These are phyloP conservation scores for Thraustochytrium sp. DNA, from an alignment of 352 stramenopile species.

Conservation along the genomic window DNA sequence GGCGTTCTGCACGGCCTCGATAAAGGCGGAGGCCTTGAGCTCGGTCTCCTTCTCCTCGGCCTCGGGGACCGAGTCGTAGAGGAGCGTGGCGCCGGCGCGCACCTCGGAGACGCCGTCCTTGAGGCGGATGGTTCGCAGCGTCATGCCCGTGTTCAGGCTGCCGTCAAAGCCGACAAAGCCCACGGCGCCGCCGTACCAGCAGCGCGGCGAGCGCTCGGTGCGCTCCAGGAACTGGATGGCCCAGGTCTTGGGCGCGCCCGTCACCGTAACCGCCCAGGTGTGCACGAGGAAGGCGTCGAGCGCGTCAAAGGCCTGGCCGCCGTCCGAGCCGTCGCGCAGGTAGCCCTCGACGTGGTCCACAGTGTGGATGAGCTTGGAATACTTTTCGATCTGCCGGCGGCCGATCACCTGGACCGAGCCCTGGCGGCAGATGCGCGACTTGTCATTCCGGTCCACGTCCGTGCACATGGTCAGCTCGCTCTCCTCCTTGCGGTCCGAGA, in stretches of 20 bases:
- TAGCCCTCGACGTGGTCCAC: slow-evolving; percentile 81
- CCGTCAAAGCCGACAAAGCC: slow-evolving; percentile 77
- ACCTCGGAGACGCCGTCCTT: slow-evolving; percentile 58
- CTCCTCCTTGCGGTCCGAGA: slow-evolving; percentile 77
- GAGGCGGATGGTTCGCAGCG: slow-evolving; percentile 70
- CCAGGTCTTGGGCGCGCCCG: slow-evolving; percentile 79
- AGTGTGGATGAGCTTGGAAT: slow-evolving; percentile 77
- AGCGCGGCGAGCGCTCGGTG: slow-evolving; percentile 60
- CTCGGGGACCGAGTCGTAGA: slow-evolving; percentile 69
- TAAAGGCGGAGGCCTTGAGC: slow-evolving; percentile 75
- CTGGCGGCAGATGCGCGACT: slow-evolving; percentile 69
- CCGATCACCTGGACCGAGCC: slow-evolving; percentile 77
- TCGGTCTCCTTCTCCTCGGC: slow-evolving; percentile 76
- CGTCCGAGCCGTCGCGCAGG: slow-evolving; percentile 70
- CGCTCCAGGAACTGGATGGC: slow-evolving; percentile 79
- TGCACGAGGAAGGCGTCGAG: slow-evolving; percentile 79
- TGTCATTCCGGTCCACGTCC: slow-evolving; percentile 67
- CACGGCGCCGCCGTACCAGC: slow-evolving; percentile 74
- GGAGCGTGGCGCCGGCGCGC: slow-evolving; percentile 68
- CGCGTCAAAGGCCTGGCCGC: slow-evolving; percentile 75
- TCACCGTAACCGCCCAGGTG: slow-evolving; percentile 80
- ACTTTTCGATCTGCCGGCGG: slow-evolving; percentile 79
- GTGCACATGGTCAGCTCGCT: slow-evolving; percentile 81
- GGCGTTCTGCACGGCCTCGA: slow-evolving; percentile 61
- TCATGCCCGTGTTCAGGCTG: slow-evolving; percentile 73